A percentile compares a stretch with the other conserved stretches of the same genome.
Conservation (phyloP, 2,329 filamentous ascomycete genomes). For the Pseudogymnoascus sp. region DNA sequence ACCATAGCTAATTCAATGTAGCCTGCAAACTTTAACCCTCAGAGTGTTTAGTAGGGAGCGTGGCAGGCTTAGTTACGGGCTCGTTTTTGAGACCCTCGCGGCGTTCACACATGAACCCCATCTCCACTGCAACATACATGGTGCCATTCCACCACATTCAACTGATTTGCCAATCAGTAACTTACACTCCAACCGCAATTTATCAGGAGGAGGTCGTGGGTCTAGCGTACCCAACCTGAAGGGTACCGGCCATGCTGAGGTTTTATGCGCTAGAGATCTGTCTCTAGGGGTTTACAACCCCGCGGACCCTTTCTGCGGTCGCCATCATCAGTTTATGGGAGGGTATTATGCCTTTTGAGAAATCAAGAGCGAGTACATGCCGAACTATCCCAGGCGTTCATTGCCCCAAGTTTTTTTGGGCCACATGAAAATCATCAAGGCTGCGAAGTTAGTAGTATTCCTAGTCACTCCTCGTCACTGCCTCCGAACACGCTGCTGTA, state of each 20-base stretch:
- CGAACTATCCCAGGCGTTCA: background rate
- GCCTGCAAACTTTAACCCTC: slow-evolving; percentile 13
- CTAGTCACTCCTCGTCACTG: background rate
- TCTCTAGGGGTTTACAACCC: background rate
- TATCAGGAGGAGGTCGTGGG: background rate
- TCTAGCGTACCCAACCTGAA: background rate
- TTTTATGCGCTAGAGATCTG: background rate
- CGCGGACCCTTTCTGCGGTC: background rate
- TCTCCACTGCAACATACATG: slow-evolving; percentile 2
- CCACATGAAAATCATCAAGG: background rate
- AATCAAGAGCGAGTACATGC: background rate
- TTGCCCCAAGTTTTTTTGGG: background rate
- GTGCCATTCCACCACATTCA: background rate
- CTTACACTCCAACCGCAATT: background rate
- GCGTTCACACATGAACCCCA: background rate
- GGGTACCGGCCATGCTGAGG: background rate
- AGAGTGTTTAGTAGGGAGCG: slow-evolving; percentile 9
- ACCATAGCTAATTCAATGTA: slow-evolving; percentile 2
- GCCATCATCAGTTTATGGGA: slow-evolving; percentile 1
- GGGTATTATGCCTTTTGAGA: background rate
- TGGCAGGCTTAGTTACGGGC: background rate
- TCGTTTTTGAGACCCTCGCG: background rate
- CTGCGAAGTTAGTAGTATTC: slow-evolving; percentile 8
- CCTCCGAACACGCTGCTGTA: background rate
- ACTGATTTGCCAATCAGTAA: slow-evolving; percentile 1